Base-by-base conservation (phyloP, 2,329 filamentous ascomycete genomes). In the Dactylellina drechsleri region DNA sequence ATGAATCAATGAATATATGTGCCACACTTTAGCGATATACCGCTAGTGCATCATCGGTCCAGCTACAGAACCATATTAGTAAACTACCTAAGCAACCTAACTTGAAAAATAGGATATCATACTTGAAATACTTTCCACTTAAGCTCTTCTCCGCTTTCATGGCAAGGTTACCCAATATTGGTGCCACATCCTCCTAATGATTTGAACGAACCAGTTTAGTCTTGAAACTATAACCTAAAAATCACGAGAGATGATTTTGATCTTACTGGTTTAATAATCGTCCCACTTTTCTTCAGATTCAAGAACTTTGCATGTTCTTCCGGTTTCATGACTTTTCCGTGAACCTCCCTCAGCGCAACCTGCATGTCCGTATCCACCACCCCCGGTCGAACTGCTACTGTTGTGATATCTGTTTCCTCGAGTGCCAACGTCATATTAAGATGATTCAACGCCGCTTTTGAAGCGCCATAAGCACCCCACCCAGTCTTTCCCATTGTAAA, bases 341-440 rank as follows among this genome's bases (percentile, higher is more conserved):
- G 90, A 71, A 88, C 86, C 56, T 93, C 89, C 60, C 95, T 85
- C 67, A 99, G 87, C 70, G 91, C 87, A 16, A 86, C 85, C 81
- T 97, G 93, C 93, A 97, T 97, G 60, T 90, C 90, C 0, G 93
- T 97, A 80, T 97, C 91, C 10, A 96, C 90, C 53, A 91, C 53
- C 0, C 70, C 70, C 0, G 70, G 70, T 12, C 70, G 86, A 36
- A 97, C 84, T 0, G 91, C 86, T 0, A 97, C 83, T 12, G 88
- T 89, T 0, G 87, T 91, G 53, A 97, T 88, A n/a, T 89, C 85
- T 0, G 90, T 88, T 81, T 97, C 93, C 80, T 97, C 93, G 0
- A 86, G 85, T 0, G 88, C 87, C 40, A 97, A 82, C 43, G 93
- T 92, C 54, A 86, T 83, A 0, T 89, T 89, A 2, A 97, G 83